A percentile compares a stretch with the other conserved stretches of the same genome.
phyloP scores from a whole-genome alignment of 108 stramenopile genomes.

The Licmophora abbreviata region DNA sequence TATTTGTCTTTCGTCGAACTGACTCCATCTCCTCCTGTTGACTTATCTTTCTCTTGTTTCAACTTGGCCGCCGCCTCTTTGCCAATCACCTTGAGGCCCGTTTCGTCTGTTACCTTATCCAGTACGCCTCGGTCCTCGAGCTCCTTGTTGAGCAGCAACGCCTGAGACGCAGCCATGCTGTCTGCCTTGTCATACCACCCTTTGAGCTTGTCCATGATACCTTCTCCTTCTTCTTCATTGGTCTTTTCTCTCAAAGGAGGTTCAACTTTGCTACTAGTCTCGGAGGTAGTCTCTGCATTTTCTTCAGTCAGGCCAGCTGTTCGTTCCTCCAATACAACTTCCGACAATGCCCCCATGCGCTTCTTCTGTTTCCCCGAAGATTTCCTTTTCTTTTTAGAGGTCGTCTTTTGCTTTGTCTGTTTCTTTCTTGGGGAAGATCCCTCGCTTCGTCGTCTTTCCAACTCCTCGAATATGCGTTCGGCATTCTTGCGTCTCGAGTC shows the following conservation, averaged over 20 bases:
- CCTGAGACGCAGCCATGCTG: conserved; percentile 77
- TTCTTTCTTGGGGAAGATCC: conserved; percentile 7
- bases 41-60: conserved; percentile 14
- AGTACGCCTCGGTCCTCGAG: conserved; percentile 75
- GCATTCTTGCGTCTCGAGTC: conserved; percentile 59
- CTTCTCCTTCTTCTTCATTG: conserved; percentile 16
- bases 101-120: conserved; percentile 86
- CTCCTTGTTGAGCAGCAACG: conserved; percentile 78
- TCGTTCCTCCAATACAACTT: conserved; percentile 43
- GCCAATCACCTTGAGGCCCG: conserved; percentile 72
- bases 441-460: conserved; percentile 54
- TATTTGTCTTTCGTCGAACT: conserved; percentile 1
- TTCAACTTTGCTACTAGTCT: conserved; percentile 5
- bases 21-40: no score
- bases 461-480: conserved; percentile 72
- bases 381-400: conserved; percentile 33
- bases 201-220: conserved; percentile 53
- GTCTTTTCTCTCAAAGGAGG: conserved; percentile 2
- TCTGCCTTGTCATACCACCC: conserved; percentile 76
- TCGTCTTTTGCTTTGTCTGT: conserved; percentile 9
- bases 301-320: neutral
- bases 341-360: conserved; percentile 55
- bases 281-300: conserved; percentile 1
- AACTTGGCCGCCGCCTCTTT: conserved; percentile 48
- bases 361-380: conserved; percentile 55